A percentile compares a stretch with the other conserved stretches of the same genome.
Conservation (phyloP, 2,329 filamentous ascomycete species). For the Apiospora kogelbergensis region DNA sequence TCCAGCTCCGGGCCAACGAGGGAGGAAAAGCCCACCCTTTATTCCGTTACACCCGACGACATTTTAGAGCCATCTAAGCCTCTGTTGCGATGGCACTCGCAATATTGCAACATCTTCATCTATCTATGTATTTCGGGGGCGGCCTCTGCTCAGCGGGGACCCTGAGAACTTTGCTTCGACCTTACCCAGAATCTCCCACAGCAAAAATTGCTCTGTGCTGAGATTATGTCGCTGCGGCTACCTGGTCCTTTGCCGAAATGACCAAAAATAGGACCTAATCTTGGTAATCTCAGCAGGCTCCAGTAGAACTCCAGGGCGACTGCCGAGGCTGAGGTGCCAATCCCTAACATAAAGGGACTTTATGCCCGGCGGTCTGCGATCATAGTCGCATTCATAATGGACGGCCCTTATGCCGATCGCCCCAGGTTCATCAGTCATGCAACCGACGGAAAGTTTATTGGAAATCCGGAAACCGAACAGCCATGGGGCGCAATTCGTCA, state of each 20-base stretch:
- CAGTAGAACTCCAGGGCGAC: background rate
- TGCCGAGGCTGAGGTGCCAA: background rate
- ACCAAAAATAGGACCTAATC: constrained; percentile 4
- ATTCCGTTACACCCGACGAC: background rate
- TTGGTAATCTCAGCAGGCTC: background rate
- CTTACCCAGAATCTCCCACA: background rate
- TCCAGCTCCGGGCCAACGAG: constrained; percentile 4
- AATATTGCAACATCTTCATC: background rate
- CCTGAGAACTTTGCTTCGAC: background rate
- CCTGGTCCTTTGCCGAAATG: background rate
- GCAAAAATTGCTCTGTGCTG: background rate
- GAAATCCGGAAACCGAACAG: background rate
- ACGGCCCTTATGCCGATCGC: background rate
- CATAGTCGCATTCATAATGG: constrained; percentile 1
- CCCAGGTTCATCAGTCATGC: background rate
- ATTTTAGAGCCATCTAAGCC: background rate
- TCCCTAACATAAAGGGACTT: background rate
- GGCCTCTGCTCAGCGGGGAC: background rate
- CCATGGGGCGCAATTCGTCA: background rate
- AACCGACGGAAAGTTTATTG: background rate
- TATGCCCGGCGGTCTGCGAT: background rate
- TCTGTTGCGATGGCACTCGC: background rate
- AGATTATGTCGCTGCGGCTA: background rate
- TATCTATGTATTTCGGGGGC: background rate
- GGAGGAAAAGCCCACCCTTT: background rate